Percentiles rank a stretch among this genome's conserved stretches.
These are phyloP conservation scores for Balakata baccata DNA, from an alignment of 345 rosid species.

Conservation along the genomic window DNA sequence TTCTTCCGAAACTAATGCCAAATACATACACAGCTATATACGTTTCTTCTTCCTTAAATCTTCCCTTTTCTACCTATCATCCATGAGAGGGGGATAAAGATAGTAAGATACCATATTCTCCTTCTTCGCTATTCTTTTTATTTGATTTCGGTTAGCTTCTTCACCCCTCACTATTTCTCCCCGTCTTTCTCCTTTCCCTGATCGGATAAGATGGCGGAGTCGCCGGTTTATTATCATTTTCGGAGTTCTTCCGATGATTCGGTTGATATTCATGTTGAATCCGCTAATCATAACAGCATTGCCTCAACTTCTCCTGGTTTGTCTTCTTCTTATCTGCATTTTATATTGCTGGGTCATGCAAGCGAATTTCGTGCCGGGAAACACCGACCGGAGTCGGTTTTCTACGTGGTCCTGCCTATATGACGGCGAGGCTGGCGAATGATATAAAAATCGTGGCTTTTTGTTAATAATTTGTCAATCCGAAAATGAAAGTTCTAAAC, in stretches of 20 bases:
- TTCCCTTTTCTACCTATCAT: not conserved
- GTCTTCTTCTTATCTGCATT: not conserved
- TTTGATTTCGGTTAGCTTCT: not conserved
- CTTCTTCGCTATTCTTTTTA: not conserved
- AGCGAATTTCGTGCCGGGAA: not conserved
- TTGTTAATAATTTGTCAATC: not conserved
- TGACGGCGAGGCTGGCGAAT: not conserved
- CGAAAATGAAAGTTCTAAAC: not conserved
- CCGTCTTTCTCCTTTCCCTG: not conserved
- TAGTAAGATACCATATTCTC: not conserved
- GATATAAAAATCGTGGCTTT: not conserved
- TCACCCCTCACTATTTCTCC: not conserved
- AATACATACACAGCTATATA: not conserved
- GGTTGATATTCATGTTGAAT: not conserved
- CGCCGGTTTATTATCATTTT: not conserved
- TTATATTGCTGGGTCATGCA: not conserved
- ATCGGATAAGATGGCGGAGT: not conserved
- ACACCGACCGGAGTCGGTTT: not conserved
- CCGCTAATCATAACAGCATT: not conserved
- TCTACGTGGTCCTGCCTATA: not conserved
- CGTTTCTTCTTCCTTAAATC: not conserved
- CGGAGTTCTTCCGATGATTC: conserved; percentile 9
- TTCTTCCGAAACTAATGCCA: too few relatives aligned
- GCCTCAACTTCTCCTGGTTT: conserved; percentile 3
- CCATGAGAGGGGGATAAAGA: not conserved